Base-by-base conservation (phyloP, 176 grass and related monocot species). In the Microstegium vimineum region DNA sequence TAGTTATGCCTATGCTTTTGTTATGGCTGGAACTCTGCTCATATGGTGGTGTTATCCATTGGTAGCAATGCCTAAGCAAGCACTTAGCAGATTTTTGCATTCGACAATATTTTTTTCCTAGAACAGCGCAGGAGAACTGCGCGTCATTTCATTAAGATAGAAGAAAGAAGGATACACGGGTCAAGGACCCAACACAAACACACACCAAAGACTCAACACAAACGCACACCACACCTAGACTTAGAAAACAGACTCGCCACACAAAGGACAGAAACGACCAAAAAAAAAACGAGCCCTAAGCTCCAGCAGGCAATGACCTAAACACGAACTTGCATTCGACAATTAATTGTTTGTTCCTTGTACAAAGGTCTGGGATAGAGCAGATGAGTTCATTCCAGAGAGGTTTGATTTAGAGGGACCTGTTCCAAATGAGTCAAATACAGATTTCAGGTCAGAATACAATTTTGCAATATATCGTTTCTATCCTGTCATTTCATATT, bases 401-500 rank as follows among this genome's bases (percentile, higher is more conserved):
- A 98, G 92, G 81, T 95, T 98, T 85, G 85, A 91, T 86, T 85
- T 98, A 47, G 84, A 98, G 86, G 95, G 89, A 78, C 92, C 95
- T 26, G 11, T 98, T 85, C 95, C 95, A 73, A 98, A 93, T 74
- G 95, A 98, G 87, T 88, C 79, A 34, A 98, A 95, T 60, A 98
- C 92, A 17, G 92, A 98, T 86, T 98, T 91, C 89, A 95, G 95
- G 92, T 94, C 62, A 82, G 62, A 56, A 56, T 62, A 60, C 57
- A 54, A 75, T 35, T 16, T 56, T 26, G 20, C 18, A 7, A 87
- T 59, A 78, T 68, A 25, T 18, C 7, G 54, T 35, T 67, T 62
- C 26, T 80, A 27, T 41, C 25, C 20, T 66, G 17, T 28, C 37
- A 54, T 69, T 27, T 34, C 32, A 54, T 81, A 73, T 43, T 49